These are phyloP conservation scores for Tolypocladium inflatum DNA, from an alignment of 2,329 filamentous ascomycete species.

Conservation along the genomic window DNA sequence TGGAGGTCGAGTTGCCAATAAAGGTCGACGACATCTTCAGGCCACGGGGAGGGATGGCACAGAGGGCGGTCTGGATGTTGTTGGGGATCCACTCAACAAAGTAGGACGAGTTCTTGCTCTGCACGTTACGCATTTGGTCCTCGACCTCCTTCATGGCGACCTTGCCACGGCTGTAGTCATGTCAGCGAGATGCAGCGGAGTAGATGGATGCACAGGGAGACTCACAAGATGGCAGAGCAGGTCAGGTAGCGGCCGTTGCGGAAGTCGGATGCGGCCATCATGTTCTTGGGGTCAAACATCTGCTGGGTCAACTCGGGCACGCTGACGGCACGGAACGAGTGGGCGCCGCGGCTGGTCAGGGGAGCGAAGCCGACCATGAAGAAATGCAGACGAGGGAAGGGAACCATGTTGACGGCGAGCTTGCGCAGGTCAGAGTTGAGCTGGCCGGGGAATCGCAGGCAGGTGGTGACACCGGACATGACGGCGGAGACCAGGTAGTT, in stretches of 20 bases:
- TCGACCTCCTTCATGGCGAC: conserved; percentile 99
- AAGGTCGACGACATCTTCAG: conserved; percentile 99
- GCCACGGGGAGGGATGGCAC: conserved; percentile 94
- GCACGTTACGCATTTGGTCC: conserved; percentile 99
- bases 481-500: conserved; percentile 99
- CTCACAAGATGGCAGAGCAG: conserved; percentile 95
- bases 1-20: conserved; percentile 97
- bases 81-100: conserved; percentile 99
- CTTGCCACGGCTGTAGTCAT: conserved; percentile 69
- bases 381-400: conserved; percentile 99
- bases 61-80: conserved; percentile 99
- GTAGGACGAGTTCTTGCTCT: conserved; percentile 99
- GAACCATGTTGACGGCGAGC: conserved; percentile 99
- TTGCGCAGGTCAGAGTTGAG: conserved; percentile 99
- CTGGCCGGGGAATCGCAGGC: conserved; percentile 97
- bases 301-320: conserved; percentile 99
- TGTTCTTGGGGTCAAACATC: conserved; percentile 99
- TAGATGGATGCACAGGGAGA: conserved; percentile 9
- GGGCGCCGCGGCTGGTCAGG: conserved; percentile 73
- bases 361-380: conserved; percentile 99
- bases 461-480: conserved; percentile 99
- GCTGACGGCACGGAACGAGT: conserved; percentile 95
- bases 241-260: conserved; percentile 99
- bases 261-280: conserved; percentile 99
- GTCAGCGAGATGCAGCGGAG: conserved; percentile 5